phyloP scores from a whole-genome alignment of 768 basidiomycete species.

The Clitopilus hobsonii region DNA sequence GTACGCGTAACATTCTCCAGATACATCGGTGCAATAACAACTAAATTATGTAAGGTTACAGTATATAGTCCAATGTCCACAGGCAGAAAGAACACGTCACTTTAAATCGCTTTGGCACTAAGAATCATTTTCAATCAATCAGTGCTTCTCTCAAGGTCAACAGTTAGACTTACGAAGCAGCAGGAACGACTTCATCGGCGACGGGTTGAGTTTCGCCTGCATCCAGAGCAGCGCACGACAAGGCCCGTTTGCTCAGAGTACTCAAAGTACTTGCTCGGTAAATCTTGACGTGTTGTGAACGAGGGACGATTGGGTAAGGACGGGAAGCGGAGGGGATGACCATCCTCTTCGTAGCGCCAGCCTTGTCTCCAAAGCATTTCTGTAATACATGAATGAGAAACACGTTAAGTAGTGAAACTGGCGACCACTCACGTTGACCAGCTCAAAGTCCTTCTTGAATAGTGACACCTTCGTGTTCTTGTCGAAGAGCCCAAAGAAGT shows the following conservation, averaged over 20 bases:
- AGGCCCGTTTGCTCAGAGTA: not conserved
- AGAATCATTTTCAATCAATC: not conserved
- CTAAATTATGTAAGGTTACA: too few species aligned
- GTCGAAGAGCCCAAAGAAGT: slow-evolving; percentile 37
- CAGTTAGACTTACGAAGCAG: not conserved
- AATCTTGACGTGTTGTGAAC: not conserved
- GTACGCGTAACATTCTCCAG: too few species aligned
- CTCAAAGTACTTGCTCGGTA: not conserved
- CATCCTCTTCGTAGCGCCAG: not conserved
- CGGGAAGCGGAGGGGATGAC: not conserved
- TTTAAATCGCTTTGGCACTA: not conserved
- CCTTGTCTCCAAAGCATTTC: slow-evolving; percentile 1
- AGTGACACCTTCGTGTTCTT: slow-evolving; percentile 23
- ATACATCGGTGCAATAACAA: too few species aligned
- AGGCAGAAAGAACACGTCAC: not conserved
- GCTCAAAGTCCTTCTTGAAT: slow-evolving; percentile 30
- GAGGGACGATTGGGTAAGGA: not conserved
- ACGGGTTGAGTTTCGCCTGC: not conserved
- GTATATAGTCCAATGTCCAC: too few species aligned
- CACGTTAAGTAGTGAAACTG: not conserved
- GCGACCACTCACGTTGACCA: slow-evolving; percentile 27
- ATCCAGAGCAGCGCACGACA: not conserved
- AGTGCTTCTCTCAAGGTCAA: too few species aligned
- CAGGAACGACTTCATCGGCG: not conserved
- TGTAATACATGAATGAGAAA: not conserved